Evolutionary conservation across 2,329 filamentous ascomycete species (phyloP), one percentile per base, ranked within the genome.

Genomic region (Colletotrichum euphorbiae): DNA sequence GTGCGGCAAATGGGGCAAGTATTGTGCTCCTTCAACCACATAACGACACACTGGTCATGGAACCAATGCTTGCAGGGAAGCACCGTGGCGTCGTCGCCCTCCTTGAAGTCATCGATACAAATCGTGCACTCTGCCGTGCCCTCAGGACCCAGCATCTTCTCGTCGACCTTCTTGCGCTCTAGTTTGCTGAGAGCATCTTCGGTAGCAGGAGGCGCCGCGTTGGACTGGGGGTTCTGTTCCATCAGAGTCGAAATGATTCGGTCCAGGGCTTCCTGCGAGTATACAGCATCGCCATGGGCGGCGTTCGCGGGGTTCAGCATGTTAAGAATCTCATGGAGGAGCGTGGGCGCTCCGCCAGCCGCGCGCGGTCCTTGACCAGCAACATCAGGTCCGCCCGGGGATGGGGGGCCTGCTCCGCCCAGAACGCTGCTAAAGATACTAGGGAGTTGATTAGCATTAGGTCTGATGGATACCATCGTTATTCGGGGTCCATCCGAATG

Each of bases 51-150:
- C 28, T 87, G 83, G 66, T 90, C 90, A 75, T 98, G 95, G 77
- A 97, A 98, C 93, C 93, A 97, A 76, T 99, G 96, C 67, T 89
- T 91, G 80, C 96, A 99, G 0, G 94, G 94, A 57, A 99, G 80
- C 51, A 90, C 86, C 0, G 92, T 87, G 5, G 95, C 93, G 75
- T 92, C 89, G 33, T 92, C 89, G 11, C 89, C 91, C 40, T 92
- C 75, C 28, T 88, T 85, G 70, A 97, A 90, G 31, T 92, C 88
- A 62, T 98, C 94, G 83, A 98, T 97, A 79, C 96, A 99, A 67
- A 99, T 97, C 40, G 93, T 94, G 78, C 96, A 99, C 75, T 98
- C 94, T 46, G 89, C 91, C 66, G 91, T 92, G 6, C 86, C 87
- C 61, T 89, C 87, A 0, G 81, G 76, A 1, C 84, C 85, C 6